Percentiles rank a stretch among this genome's conserved stretches.
Evolutionary conservation across 257 asterid genomes (phyloP).

Genomic region (Sherardia arvensis): DNA sequence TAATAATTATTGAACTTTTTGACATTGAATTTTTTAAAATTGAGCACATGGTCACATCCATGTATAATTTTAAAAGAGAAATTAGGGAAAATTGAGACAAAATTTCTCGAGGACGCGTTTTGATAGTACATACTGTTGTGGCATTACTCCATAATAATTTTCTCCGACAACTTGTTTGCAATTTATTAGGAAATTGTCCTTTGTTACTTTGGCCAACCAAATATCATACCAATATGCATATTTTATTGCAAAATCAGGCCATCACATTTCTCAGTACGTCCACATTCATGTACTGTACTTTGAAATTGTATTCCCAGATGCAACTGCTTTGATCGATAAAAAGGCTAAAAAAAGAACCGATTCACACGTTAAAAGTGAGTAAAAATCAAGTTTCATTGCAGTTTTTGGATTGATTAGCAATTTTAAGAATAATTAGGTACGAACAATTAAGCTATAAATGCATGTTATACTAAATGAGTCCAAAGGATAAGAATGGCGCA

Average conservation of each 20-base stretch:
- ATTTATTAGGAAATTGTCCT: background rate
- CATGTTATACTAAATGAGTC: background rate
- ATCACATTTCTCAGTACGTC: background rate
- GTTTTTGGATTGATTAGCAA: background rate
- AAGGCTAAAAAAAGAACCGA: background rate
- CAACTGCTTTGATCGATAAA: background rate
- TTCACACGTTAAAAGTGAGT: too few species aligned
- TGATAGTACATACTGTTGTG: background rate
- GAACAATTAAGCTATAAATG: background rate
- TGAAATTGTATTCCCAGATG: background rate
- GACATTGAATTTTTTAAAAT: background rate
- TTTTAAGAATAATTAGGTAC: background rate
- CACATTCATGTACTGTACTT: constrained; percentile 17
- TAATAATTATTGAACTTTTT: background rate
- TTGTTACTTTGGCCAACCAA: background rate
- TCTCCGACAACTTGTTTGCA: background rate
- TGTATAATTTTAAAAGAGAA: background rate
- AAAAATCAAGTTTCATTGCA: background rate
- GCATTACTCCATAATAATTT: background rate
- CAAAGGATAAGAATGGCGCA: background rate
- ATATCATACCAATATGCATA: constrained; percentile 2
- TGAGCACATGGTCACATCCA: background rate
- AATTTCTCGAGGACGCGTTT: constrained; percentile 1
- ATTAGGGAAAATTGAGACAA: background rate
- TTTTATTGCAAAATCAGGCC: background rate